Evolutionary conservation across 2,329 filamentous ascomycete species (phyloP), one percentile per base, ranked within the genome.

Genomic region (Fusarium phyllophilum): DNA sequence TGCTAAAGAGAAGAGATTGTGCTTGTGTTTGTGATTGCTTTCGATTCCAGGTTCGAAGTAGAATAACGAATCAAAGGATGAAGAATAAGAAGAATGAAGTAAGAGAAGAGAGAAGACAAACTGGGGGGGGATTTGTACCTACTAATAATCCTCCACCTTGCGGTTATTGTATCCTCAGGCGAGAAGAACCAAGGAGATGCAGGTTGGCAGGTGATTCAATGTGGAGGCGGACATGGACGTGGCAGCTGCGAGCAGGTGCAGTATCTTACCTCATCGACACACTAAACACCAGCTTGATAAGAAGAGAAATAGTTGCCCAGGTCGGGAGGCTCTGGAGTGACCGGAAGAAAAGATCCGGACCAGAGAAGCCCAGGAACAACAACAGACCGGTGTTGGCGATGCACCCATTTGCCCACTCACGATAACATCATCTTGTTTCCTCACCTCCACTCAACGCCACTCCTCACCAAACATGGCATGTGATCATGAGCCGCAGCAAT

Each of bases 201-300:
- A 58, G 46, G 41, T 45, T 62, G 46, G 72, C 69, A 69, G 62
- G 75, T 54, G 64, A 71, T 59, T 66, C 60, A 59, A 54, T 48
- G 65, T 68, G 70, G 54, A 68, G 68, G 66, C n/a, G 67, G 76
- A 56, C 44, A 60, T 67, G 70, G 54, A 66, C 68, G 66, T 26
- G 68, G 76, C 76, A 78, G 76, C 55, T 76, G 73, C 73, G 68
- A 77, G 64, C 62, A 68, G 66, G 64, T 62, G 66, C 63, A 66
- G 62, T 68, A 64, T 42, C 36, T 60, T 41, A 39, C 56, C 18
- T 18, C 34, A 48, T 57, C 36, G 51, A 45, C 31, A 44, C 26
- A 51, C 42, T n/a, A 33, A 24, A 64, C n/a, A 51, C 66, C 51
- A 45, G 66, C 41, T 51, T 34, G 34, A 54, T 9, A 33, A 48